These are phyloP conservation scores for Penicillium sp. DNA, from an alignment of 2,329 filamentous ascomycete species.

Conservation along the genomic window DNA sequence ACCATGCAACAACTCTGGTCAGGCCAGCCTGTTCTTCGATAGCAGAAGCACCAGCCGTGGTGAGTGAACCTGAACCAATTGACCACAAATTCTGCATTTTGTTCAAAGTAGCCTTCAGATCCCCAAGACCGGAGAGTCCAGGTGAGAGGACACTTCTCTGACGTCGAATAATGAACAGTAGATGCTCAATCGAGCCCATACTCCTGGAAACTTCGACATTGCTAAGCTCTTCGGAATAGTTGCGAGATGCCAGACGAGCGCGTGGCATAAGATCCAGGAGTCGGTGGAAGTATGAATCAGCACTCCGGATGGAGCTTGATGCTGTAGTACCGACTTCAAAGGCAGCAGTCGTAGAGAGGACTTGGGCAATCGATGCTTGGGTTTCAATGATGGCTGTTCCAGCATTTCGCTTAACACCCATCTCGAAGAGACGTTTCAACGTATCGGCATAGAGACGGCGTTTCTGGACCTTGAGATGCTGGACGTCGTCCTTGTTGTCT, in stretches of 20 bases:
- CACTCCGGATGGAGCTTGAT: slow-evolving; percentile 36
- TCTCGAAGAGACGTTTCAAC: slow-evolving; percentile 74
- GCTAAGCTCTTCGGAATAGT: slow-evolving; percentile 83
- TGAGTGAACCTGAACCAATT: slow-evolving; percentile 24
- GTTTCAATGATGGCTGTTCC: slow-evolving; percentile 68
- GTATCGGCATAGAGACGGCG: slow-evolving; percentile 87
- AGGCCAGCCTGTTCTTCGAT: slow-evolving; percentile 22
- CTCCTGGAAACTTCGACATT: slow-evolving; percentile 75
- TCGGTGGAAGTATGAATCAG: slow-evolving; percentile 76
- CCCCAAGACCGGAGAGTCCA: slow-evolving; percentile 29
- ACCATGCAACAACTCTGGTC: slow-evolving; percentile 53
- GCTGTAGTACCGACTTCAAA: slow-evolving; percentile 29
- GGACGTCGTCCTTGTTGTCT: slow-evolving; percentile 78
- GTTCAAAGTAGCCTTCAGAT: slow-evolving; percentile 29
- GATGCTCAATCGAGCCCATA: slow-evolving; percentile 80
- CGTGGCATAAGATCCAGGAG: slow-evolving; percentile 70
- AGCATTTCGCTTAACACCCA: slow-evolving; percentile 86
- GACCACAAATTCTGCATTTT: slow-evolving; percentile 37
- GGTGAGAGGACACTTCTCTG: slow-evolving; percentile 40
- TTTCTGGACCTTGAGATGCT: slow-evolving; percentile 88
- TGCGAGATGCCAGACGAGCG: slow-evolving; percentile 64
- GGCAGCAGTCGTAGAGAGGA: slow-evolving; percentile 61
- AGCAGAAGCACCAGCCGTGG: slow-evolving; percentile 17
- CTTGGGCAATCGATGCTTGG: slow-evolving; percentile 67
- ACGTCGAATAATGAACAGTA: slow-evolving; percentile 57